Evolutionary conservation across 2,329 filamentous ascomycete species (phyloP).

Genomic region (Xylariaceae sp.): DNA sequence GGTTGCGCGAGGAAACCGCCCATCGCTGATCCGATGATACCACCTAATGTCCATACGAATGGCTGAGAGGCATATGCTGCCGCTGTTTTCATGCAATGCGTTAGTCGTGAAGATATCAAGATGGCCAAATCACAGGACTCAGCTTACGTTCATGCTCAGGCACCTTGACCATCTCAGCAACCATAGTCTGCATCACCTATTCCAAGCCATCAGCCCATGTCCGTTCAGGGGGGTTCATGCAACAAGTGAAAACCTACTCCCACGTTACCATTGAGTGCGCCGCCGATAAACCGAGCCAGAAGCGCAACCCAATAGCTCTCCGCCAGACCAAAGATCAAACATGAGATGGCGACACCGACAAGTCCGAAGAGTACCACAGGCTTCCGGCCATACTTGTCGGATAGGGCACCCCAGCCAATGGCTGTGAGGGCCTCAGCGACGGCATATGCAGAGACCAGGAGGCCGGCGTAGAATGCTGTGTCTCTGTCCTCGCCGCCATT

Average conservation of each 20-base stretch:
- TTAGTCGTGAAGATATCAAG: neutral
- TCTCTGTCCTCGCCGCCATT: conserved; percentile 35
- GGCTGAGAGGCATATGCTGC: conserved; percentile 35
- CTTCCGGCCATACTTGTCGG: conserved; percentile 38
- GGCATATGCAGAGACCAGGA: conserved; percentile 42
- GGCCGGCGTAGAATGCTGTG: conserved; percentile 45
- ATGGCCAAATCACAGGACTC: neutral
- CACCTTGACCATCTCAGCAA: conserved; percentile 38
- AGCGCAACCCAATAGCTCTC: conserved; percentile 40
- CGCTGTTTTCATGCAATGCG: conserved; percentile 18
- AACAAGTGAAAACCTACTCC: conserved; percentile 25
- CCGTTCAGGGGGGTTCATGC: neutral
- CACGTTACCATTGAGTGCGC: conserved; percentile 38
- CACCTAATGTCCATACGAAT: conserved; percentile 36
- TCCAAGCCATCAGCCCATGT: neutral
- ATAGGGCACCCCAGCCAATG: conserved; percentile 39
- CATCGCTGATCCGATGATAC: conserved; percentile 36
- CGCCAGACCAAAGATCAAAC: conserved; percentile 39
- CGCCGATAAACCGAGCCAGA: conserved; percentile 37
- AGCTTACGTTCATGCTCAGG: conserved; percentile 38
- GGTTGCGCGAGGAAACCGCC: conserved; percentile 36
- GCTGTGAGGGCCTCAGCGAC: conserved; percentile 40
- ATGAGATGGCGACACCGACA: conserved; percentile 36
- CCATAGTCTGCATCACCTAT: conserved; percentile 39
- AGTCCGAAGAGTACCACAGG: conserved; percentile 35